Conservation (phyloP, 371 early-diverging fungal genomes). For the Mucor indicus region DNA sequence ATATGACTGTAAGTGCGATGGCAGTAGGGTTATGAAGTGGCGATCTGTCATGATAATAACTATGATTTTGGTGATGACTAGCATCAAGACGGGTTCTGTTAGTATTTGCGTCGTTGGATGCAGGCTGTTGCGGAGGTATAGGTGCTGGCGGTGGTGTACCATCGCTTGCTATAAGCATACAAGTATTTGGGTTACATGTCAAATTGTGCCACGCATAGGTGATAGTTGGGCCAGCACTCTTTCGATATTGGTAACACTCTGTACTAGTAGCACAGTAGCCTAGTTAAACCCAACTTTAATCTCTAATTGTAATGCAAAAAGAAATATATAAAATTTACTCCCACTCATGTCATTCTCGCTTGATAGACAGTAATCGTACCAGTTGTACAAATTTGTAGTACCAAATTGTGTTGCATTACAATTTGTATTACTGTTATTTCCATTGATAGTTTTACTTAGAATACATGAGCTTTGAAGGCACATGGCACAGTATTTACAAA, state of each 20-base stretch:
- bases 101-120: background rate
- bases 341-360: conserved; percentile 34
- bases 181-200: conserved; percentile 34
- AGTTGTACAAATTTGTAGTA: conserved; percentile 23
- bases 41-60: conserved; percentile 8
- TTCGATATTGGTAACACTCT: conserved; percentile 41
- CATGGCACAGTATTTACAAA: conserved; percentile 49
- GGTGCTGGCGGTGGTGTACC: conserved; percentile 16
- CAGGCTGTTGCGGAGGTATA: conserved; percentile 1
- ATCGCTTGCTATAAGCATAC: conserved; percentile 21
- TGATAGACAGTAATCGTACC: conserved; percentile 43
- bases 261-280: conserved; percentile 41
- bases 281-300: background rate
- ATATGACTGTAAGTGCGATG: conserved; percentile 25
- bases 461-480: conserved; percentile 43
- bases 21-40: conserved; percentile 21
- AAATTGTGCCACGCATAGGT: conserved; percentile 38
- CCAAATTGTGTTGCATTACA: conserved; percentile 34
- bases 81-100: background rate
- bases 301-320: too few relatives aligned
- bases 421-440: background rate
- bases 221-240: conserved; percentile 18
- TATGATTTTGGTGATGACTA: background rate
- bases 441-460: conserved; percentile 18
- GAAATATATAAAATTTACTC: conserved; percentile 8